Evolutionary conservation across 176 grass and related monocot genomes (phyloP).

Genomic region (Triticum timopheevii): DNA sequence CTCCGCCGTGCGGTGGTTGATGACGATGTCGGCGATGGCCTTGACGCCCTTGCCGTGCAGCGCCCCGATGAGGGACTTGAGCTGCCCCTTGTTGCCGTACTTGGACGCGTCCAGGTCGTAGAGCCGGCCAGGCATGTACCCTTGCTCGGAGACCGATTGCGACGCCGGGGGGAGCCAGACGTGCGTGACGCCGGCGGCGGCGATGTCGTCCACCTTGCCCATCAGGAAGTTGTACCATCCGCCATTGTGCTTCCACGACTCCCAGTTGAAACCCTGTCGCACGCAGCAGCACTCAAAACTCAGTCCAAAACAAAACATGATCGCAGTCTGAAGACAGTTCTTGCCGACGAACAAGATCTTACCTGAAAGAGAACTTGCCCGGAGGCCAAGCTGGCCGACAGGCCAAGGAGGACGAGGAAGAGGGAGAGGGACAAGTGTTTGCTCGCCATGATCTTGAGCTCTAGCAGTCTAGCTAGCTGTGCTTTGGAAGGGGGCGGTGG

Average conservation of each 20-base stretch:
- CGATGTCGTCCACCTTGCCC: slow-evolving; percentile 61
- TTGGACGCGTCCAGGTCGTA: slow-evolving; percentile 63
- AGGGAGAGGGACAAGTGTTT: neutral
- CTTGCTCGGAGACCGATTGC: slow-evolving; percentile 69
- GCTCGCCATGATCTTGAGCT: slow-evolving; percentile 21
- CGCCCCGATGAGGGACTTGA: slow-evolving; percentile 57
- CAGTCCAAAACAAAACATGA: neutral
- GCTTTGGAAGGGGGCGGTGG: neutral
- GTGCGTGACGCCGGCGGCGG: slow-evolving; percentile 65
- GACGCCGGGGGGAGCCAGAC: slow-evolving; percentile 85
- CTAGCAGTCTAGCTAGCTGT: neutral
- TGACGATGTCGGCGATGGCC: slow-evolving; percentile 83
- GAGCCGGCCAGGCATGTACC: slow-evolving; percentile 70
- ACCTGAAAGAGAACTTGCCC: slow-evolving; percentile 62
- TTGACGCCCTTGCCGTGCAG: slow-evolving; percentile 61
- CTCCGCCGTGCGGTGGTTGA: slow-evolving; percentile 88
- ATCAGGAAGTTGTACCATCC: slow-evolving; percentile 73
- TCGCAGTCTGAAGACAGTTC: too few relatives aligned
- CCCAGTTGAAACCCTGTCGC: slow-evolving; percentile 88
- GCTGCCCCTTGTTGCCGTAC: slow-evolving; percentile 73
- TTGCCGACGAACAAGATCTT: neutral
- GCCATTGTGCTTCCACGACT: slow-evolving; percentile 84
- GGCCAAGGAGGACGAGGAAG: slow-evolving; percentile 32
- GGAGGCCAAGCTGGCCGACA: slow-evolving; percentile 10
- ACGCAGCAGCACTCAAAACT: neutral